Evolutionary conservation across 139 green algal species (phyloP).

Genomic region (Dunaliella primolecta): DNA sequence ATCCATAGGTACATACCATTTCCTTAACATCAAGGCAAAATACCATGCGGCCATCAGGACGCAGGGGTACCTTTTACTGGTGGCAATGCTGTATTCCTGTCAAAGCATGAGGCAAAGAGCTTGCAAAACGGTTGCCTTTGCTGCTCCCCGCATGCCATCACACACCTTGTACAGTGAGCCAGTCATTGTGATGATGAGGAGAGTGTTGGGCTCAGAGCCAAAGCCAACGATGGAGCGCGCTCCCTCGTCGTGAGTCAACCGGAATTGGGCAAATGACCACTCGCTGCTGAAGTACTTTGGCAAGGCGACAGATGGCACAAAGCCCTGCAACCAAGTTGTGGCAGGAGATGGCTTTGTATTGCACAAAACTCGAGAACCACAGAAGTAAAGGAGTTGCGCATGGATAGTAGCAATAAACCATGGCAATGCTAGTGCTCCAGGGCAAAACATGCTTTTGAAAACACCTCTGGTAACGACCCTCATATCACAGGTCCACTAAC

Average conservation of each 20-base stretch:
- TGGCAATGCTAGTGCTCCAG: no score
- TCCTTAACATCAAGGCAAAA: neutral
- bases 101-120: no score
- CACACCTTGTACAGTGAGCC: constrained; percentile 55
- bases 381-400: no score
- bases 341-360: neutral
- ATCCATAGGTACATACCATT: neutral
- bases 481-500: no score
- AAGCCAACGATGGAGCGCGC: constrained; percentile 62
- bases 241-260: constrained; percentile 27
- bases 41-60: no score
- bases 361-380: neutral
- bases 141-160: neutral
- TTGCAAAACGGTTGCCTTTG: neutral
- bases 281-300: constrained; percentile 86
- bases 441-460: no score
- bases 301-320: constrained; percentile 53
- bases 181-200: constrained; percentile 59
- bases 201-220: constrained; percentile 44
- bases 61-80: no score
- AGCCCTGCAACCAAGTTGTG: constrained; percentile 27
- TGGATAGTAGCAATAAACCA: no score
- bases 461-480: no score
- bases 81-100: no score
- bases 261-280: constrained; percentile 86